These are phyloP conservation scores for Baudoinia panamericana DNA, from an alignment of 495 filamentous ascomycete genomes.

Conservation along the genomic window DNA sequence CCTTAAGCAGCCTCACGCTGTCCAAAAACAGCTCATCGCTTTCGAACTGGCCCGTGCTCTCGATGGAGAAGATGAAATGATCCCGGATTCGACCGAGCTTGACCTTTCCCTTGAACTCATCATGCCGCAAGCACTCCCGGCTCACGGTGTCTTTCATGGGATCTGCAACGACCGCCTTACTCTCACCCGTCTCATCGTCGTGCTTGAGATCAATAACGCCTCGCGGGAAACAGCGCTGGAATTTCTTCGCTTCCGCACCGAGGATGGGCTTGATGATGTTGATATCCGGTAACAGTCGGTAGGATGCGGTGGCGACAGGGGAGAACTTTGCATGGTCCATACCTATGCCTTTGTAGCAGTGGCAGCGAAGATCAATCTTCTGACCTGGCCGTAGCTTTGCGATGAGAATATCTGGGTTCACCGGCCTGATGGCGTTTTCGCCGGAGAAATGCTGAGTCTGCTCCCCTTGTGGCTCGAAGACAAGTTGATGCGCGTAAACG, in stretches of 20 bases:
- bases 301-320: constrained; percentile 86
- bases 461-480: constrained; percentile 57
- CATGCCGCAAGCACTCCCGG: constrained; percentile 79
- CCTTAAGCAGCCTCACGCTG: constrained; percentile 67
- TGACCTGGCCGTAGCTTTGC: constrained; percentile 91
- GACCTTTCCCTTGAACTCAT: constrained; percentile 89
- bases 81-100: constrained; percentile 79
- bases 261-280: constrained; percentile 68
- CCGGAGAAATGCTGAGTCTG: constrained; percentile 52
- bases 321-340: constrained; percentile 96
- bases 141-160: constrained; percentile 83
- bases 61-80: constrained; percentile 93
- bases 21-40: constrained; percentile 86
- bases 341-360: constrained; percentile 86
- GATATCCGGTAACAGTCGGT: constrained; percentile 80
- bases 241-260: constrained; percentile 76
- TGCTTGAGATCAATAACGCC: constrained; percentile 75
- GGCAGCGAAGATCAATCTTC: constrained; percentile 66
- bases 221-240: constrained; percentile 74
- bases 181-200: constrained; percentile 52
- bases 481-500: constrained; percentile 74
- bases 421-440: constrained; percentile 48
- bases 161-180: constrained; percentile 75
- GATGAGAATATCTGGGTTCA: constrained; percentile 86
- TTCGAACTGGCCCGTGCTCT: constrained; percentile 87